Evolutionary conservation across 768 basidiomycete species (phyloP), one percentile per base, ranked within the genome.

Genomic region (Leucogyrophana mollusca): DNA sequence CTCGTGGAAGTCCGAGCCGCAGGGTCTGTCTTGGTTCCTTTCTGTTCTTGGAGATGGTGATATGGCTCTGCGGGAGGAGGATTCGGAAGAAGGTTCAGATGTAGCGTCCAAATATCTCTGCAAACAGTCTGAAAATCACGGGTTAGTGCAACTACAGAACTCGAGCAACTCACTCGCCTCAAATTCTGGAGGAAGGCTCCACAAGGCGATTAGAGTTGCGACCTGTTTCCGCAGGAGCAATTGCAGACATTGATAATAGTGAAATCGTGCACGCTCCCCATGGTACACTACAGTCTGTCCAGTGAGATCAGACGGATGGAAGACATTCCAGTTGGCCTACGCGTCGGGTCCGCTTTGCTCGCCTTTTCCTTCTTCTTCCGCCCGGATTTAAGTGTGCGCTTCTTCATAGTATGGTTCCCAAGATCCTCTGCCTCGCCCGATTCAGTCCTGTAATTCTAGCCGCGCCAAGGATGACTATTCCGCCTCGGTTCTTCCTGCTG

Each of bases 241-340:
- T 63, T 96, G 94, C 27, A 90, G 72, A 56, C 87, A 89, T 52
- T 94, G 86, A 50, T 90, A 87, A 55, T 90, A 90, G 47, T 87
- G 82, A 59, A 78, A 92, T 32, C 83, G 77, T 11, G 83, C 90
- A 47, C 86, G 77, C 13, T 80, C 75, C 6, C 92, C 93, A 55
- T 92, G 85, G 57, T 92, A 94, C 35, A 91, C 94, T 96, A 57
- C 11, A 3, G 11, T 32, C 11, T 17, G 44, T n/a, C 33, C 42
- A 21, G 41, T 38, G 9, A 53, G 42, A 40, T 27, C 33, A 20
- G 34, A 27, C 21, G 16, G 25, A 20, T n/a, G n/a, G 34, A 22
- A 47, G 16, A 39, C 50, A 25, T 35, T 25, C 10, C 10, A 18
- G 55, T 70, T 37, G 36, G 76, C 73, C 51, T 45, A 82, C 91